These are phyloP conservation scores for Ramaria sp. DNA, from an alignment of 768 basidiomycete genomes.

Conservation along the genomic window DNA sequence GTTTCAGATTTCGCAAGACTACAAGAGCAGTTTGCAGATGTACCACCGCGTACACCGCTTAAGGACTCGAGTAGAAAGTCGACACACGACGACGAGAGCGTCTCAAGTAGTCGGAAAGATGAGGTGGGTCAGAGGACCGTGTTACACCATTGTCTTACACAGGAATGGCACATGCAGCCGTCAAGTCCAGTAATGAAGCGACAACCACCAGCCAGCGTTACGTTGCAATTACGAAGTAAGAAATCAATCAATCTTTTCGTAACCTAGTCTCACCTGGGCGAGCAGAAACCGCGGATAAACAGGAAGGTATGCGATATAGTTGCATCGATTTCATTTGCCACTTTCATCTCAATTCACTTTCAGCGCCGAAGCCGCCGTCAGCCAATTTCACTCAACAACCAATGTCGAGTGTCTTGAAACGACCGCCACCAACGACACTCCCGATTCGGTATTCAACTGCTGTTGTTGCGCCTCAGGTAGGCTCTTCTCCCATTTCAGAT, in stretches of 20 bases:
- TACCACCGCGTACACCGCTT: conserved; percentile 49
- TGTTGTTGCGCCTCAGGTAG: conserved; percentile 29
- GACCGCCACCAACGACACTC: conserved; percentile 41
- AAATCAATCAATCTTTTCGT: conserved; percentile 12
- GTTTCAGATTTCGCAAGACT: neutral
- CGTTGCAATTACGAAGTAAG: conserved; percentile 63
- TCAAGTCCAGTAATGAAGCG: conserved; percentile 72
- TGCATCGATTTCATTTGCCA: neutral
- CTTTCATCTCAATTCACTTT: neutral
- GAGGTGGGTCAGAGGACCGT: neutral
- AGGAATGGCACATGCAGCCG: neutral
- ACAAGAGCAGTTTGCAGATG: conserved; percentile 29
- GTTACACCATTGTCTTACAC: neutral
- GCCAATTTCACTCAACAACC: conserved; percentile 77
- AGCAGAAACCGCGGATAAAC: conserved; percentile 48
- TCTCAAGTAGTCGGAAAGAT: conserved; percentile 38
- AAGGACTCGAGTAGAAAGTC: conserved; percentile 38
- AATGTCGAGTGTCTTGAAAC: conserved; percentile 65
- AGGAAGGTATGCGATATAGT: neutral
- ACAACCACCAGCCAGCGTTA: conserved; percentile 31
- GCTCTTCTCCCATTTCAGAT: neutral
- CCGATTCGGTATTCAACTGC: conserved; percentile 90
- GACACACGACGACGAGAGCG: conserved; percentile 63
- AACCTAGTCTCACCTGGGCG: neutral
- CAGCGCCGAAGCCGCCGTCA: conserved; percentile 61